Evolutionary conservation across 768 basidiomycete genomes (phyloP), one percentile per base, ranked within the genome.

Genomic region (Hygrocybe punicea): DNA sequence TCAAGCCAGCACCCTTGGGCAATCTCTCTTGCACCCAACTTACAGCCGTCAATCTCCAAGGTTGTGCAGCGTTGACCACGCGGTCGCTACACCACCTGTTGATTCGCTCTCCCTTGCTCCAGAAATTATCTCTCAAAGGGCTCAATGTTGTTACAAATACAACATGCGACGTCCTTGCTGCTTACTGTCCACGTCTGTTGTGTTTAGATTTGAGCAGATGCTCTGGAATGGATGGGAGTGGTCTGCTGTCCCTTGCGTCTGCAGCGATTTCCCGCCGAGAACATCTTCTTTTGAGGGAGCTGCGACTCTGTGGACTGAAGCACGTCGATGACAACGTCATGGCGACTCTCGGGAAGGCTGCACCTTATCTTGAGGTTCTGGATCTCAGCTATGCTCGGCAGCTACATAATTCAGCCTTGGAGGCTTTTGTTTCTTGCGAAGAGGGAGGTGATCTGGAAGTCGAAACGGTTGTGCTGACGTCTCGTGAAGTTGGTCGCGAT

Each of bases 311-410:
- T 6, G 91, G 89, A 1, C 67, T 97, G 57, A 82, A 78, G 64
- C 74, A 81, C 53, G 69, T 85, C 51, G 73, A 78, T 14, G 86
- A 89, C 63, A 73, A 76, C 10, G 79, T 80, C 63, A 81, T 95
- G 81, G 68, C 76, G n/a, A 71, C 74, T 9, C 73, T 94, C 35
- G 92, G 87, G 6, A 81, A 74, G 60, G 85, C 82, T 2, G 80
- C 88, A 0, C 89, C 89, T 17, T 73, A 77, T 63, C 79, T 95
- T 19, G 89, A 92, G 68, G 81, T 91, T 16, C 75, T 95, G 19
- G 93, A 95, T 69, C 71, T 93, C 59, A 89, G 87, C 71, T 88
- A 89, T 64, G 77, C 81, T 56, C 79, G 79, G 29, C 80, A 84
- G 55, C 69, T 93, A 57, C 87, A 86, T 66, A 91, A 93, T 67